These are phyloP conservation scores for Amorphotheca resinae DNA, from an alignment of 495 filamentous ascomycete genomes.

Conservation along the genomic window DNA sequence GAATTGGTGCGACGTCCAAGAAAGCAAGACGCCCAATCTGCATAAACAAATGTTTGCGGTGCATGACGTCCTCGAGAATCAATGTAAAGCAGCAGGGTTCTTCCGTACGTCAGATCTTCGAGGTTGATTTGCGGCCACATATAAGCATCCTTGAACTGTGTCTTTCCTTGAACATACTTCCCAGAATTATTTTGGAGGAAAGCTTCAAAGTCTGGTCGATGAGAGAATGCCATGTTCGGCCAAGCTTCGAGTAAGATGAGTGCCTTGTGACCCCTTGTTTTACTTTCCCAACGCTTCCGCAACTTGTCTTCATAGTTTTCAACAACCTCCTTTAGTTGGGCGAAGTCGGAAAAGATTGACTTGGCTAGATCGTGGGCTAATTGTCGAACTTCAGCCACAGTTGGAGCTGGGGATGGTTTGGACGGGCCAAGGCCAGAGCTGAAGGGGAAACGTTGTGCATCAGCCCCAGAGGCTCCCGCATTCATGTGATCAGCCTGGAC, in stretches of 20 bases:
- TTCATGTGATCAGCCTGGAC: too few relatives aligned
- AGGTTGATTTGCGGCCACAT: slow-evolving; percentile 46
- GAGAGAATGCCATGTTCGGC: slow-evolving; percentile 25
- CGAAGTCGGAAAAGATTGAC: slow-evolving; percentile 20
- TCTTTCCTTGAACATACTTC: slow-evolving; percentile 4
- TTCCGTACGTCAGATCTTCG: slow-evolving; percentile 37
- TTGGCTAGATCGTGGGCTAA: slow-evolving; percentile 5
- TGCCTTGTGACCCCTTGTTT: slow-evolving; percentile 24
- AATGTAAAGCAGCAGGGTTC: slow-evolving; percentile 34
- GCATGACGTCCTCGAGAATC: slow-evolving; percentile 33
- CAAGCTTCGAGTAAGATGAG: slow-evolving; percentile 24
- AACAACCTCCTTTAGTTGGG: slow-evolving; percentile 20
- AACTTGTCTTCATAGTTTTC: slow-evolving; percentile 29
- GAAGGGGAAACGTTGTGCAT: too few relatives aligned
- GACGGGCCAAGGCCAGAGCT: not conserved
- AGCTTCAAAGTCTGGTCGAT: slow-evolving; percentile 39
- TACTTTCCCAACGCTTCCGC: slow-evolving; percentile 34
- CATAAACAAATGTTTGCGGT: slow-evolving; percentile 27
- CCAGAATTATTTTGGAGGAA: slow-evolving; percentile 21
- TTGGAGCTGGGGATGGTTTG: not conserved
- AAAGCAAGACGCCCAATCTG: slow-evolving; percentile 22
- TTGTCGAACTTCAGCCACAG: not conserved
- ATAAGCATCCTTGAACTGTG: slow-evolving; percentile 23
- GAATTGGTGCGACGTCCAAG: slow-evolving; percentile 20
- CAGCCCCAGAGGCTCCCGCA: too few relatives aligned